Conservation (phyloP, 2,329 filamentous ascomycete species). For the Colletotrichum siamense region DNA sequence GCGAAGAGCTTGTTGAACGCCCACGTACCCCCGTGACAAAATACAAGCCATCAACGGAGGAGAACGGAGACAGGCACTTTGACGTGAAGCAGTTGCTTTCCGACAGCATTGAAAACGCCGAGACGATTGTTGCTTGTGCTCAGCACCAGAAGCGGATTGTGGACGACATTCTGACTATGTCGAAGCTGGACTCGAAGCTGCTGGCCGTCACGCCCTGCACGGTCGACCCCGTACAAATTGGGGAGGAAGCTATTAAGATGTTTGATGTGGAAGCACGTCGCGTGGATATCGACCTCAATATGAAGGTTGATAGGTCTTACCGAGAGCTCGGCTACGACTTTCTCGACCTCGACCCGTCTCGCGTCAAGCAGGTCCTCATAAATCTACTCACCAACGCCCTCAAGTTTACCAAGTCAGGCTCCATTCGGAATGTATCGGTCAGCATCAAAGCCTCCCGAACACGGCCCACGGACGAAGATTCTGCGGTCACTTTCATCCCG, state of each 20-base stretch:
- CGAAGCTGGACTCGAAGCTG: conserved; percentile 78
- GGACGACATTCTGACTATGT: conserved; percentile 76
- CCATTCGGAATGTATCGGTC: conserved; percentile 59
- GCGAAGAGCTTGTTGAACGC: conserved; percentile 43
- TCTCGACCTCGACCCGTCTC: conserved; percentile 73
- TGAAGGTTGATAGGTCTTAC: conserved; percentile 68
- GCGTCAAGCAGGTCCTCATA: conserved; percentile 80
- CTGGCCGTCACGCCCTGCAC: conserved; percentile 75
- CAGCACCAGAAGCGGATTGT: conserved; percentile 82
- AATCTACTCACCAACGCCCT: conserved; percentile 83
- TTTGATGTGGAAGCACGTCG: conserved; percentile 78
- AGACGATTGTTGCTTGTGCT: conserved; percentile 79
- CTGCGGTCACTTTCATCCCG: conserved; percentile 67
- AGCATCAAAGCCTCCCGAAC: conserved; percentile 48
- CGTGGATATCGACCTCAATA: conserved; percentile 70
- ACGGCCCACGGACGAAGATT: conserved; percentile 43
- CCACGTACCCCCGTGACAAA: conserved; percentile 1
- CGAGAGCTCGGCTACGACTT: conserved; percentile 64
- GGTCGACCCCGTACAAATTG: conserved; percentile 69
- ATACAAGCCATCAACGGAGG: background rate
- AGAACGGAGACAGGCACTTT: background rate
- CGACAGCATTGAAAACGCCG: conserved; percentile 73
- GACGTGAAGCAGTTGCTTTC: conserved; percentile 50
- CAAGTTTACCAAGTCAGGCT: conserved; percentile 76
- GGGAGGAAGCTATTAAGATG: conserved; percentile 75